These are phyloP conservation scores for Laguncularia racemosa DNA, from an alignment of 345 rosid genomes.

Conservation along the genomic window DNA sequence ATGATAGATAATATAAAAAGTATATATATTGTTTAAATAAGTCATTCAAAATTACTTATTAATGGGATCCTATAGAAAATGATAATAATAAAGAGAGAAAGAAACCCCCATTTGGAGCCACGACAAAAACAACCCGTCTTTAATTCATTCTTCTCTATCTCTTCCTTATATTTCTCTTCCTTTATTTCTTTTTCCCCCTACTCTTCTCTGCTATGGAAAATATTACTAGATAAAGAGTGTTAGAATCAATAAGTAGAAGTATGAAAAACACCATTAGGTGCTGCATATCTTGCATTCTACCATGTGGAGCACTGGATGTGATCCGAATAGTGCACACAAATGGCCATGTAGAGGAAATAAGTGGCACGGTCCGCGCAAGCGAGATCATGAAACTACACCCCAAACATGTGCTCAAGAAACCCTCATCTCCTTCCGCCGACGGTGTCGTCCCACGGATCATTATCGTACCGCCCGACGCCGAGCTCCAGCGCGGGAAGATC, in stretches of 20 bases:
- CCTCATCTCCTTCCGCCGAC: constrained; percentile 39
- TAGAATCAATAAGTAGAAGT: background rate
- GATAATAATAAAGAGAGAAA: too few relatives aligned
- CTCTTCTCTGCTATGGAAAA: too few relatives aligned
- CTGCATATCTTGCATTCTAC: constrained; percentile 96
- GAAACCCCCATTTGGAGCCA: too few relatives aligned
- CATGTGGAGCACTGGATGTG: constrained; percentile 94
- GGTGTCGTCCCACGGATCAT: constrained; percentile 66
- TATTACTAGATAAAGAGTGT: background rate
- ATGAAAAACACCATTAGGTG: constrained; percentile 90
- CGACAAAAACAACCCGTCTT: too few relatives aligned
- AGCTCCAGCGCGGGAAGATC: constrained; percentile 90
- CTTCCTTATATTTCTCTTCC: too few relatives aligned
- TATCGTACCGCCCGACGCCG: constrained; percentile 86
- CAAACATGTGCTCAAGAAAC: constrained; percentile 78
- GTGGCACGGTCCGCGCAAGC: constrained; percentile 64
- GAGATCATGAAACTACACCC: constrained; percentile 86
- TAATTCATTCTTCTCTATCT: too few relatives aligned
- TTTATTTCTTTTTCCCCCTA: too few relatives aligned
- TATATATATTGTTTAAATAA: too few relatives aligned
- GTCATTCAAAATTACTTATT: too few relatives aligned
- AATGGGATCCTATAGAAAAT: too few relatives aligned
- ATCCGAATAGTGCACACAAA: constrained; percentile 84
- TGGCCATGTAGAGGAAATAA: constrained; percentile 89
- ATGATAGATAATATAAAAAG: too few relatives aligned